Conservation (phyloP, 164 flowering plant genomes). For the Liquidambar formosana region DNA sequence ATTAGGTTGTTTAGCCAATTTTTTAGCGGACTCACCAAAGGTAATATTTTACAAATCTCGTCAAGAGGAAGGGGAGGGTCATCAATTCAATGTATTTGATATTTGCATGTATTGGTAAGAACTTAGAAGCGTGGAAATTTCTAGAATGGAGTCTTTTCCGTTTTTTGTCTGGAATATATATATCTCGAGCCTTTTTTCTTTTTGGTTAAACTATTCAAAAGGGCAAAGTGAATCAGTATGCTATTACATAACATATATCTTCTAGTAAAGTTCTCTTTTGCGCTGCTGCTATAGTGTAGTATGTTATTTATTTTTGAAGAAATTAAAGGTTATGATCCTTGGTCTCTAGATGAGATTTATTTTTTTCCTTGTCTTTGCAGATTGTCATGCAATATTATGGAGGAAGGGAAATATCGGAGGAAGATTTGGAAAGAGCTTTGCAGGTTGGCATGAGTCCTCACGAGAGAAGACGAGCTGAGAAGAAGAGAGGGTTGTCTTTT, state of each 20-base stretch:
- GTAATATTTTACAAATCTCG: background rate
- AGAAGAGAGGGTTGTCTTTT: constrained; percentile 61
- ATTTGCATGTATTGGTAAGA: background rate
- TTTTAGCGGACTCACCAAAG: background rate
- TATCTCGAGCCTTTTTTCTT: no score
- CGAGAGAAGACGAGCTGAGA: constrained; percentile 67
- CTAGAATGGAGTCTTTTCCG: no score
- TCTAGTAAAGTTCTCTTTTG: no score
- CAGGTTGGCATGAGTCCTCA: constrained; percentile 95
- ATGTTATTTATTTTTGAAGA: no score
- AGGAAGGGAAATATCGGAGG: constrained; percentile 72
- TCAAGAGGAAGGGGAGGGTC: background rate
- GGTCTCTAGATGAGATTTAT: no score
- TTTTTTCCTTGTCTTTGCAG: constrained; percentile 35
- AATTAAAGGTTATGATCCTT: no score
- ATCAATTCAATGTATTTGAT: background rate
- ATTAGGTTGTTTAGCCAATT: background rate
- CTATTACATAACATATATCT: no score
- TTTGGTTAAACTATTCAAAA: no score
- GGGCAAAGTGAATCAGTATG: no score
- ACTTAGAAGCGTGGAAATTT: background rate
- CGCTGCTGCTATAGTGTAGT: no score
- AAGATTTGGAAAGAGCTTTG: constrained; percentile 80
- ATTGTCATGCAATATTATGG: constrained; percentile 77
- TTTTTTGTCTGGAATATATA: no score